Evolutionary conservation across 768 basidiomycete genomes (phyloP).

Genomic region (Lactarius indigo): DNA sequence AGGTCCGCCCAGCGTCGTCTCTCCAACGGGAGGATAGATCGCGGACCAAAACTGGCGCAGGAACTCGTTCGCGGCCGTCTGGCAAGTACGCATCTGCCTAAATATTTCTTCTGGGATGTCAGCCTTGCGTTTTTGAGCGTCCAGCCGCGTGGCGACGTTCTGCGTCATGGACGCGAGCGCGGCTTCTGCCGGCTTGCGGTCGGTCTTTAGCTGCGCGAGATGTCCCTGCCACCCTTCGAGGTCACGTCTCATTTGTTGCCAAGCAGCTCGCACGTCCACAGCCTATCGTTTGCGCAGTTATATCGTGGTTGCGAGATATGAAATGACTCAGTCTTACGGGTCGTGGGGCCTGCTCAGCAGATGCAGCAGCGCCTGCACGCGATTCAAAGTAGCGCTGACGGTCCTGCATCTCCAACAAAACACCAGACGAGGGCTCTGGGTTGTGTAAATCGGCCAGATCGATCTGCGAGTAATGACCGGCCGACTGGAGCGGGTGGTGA

Average conservation of each 20-base stretch:
- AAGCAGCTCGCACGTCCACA: slow-evolving; percentile 45
- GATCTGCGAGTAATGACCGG: slow-evolving; percentile 51
- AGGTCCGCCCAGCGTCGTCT: slow-evolving; percentile 41
- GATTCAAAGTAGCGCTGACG: slow-evolving; percentile 81
- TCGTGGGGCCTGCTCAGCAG: slow-evolving; percentile 25
- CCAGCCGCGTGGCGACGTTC: slow-evolving; percentile 69
- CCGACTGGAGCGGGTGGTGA: slow-evolving; percentile 23
- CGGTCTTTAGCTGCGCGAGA: slow-evolving; percentile 63
- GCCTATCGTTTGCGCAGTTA: slow-evolving; percentile 33
- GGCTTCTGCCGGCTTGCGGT: slow-evolving; percentile 61
- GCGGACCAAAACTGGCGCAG: slow-evolving; percentile 94
- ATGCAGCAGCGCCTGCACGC: slow-evolving; percentile 31
- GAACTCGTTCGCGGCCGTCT: slow-evolving; percentile 93
- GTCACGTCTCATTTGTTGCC: slow-evolving; percentile 46
- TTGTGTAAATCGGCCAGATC: slow-evolving; percentile 85
- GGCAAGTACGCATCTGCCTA: slow-evolving; percentile 82
- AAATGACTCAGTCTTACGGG: slow-evolving; percentile 26
- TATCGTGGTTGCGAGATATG: slow-evolving; percentile 2
- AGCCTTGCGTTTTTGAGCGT: slow-evolving; percentile 63
- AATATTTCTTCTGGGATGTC: slow-evolving; percentile 78
- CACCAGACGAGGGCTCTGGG: slow-evolving; percentile 58
- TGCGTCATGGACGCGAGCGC: slow-evolving; percentile 74
- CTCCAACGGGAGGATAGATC: slow-evolving; percentile 69
- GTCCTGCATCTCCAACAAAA: slow-evolving; percentile 84
- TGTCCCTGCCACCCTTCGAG: slow-evolving; percentile 55